These are phyloP conservation scores for Acephala macrosclerotiorum DNA, from an alignment of 2,329 filamentous ascomycete species.

Conservation along the genomic window DNA sequence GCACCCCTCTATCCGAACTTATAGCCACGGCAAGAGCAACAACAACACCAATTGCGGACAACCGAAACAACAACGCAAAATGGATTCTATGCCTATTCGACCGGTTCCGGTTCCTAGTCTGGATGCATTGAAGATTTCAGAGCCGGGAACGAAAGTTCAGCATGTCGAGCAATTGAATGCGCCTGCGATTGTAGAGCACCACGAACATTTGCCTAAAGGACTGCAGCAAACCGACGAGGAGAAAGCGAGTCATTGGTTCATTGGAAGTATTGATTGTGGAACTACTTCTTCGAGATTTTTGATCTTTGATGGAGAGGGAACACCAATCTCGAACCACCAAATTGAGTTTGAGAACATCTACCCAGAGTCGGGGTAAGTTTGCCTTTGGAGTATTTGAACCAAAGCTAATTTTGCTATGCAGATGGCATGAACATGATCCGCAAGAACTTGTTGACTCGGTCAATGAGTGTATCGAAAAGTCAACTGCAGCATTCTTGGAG, in stretches of 20 bases:
- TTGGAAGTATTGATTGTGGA: slow-evolving; percentile 90
- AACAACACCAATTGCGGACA: slow-evolving; percentile 4
- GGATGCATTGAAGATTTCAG: slow-evolving; percentile 22
- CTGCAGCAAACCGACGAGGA: slow-evolving; percentile 34
- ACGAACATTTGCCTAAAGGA: slow-evolving; percentile 33
- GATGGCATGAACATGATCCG: slow-evolving; percentile 88
- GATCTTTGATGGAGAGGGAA: slow-evolving; percentile 83
- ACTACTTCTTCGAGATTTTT: slow-evolving; percentile 91
- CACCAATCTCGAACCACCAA: slow-evolving; percentile 83
- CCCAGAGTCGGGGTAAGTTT: slow-evolving; percentile 81
- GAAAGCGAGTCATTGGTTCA: slow-evolving; percentile 64
- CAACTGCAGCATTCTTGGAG: slow-evolving; percentile 71
- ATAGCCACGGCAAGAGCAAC: slow-evolving; percentile 4
- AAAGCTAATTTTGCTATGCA: slow-evolving; percentile 46
- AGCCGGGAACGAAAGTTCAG: slow-evolving; percentile 25
- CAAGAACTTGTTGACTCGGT: slow-evolving; percentile 76
- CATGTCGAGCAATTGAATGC: slow-evolving; percentile 36
- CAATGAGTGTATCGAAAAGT: slow-evolving; percentile 77
- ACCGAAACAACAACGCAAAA: slow-evolving; percentile 20
- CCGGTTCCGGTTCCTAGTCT: slow-evolving; percentile 19
- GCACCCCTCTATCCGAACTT: neutral
- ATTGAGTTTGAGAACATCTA: slow-evolving; percentile 87
- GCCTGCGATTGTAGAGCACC: slow-evolving; percentile 20
- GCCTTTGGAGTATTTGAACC: neutral
- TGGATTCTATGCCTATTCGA: slow-evolving; percentile 36